Evolutionary conservation across 371 early-diverging fungal genomes (phyloP), one percentile per base, ranked within the genome.

Genomic region (Rhizopus delemar): DNA sequence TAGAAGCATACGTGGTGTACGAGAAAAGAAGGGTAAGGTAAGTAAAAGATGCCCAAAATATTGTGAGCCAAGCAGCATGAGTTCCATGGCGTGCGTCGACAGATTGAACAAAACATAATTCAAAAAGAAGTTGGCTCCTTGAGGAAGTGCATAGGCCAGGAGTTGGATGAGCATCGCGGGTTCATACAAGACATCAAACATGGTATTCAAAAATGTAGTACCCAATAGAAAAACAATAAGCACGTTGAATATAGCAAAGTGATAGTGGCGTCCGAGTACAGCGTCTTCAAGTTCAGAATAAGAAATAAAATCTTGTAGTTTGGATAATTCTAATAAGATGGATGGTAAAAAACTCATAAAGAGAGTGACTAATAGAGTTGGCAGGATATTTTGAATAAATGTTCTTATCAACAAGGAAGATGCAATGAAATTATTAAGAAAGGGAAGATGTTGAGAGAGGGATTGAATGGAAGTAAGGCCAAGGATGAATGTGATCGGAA

Each of bases 191-290:
- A 90, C 86, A 33, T 93, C 87, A 41, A 87, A 59, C 60, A 94
- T 63, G n/a, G 88, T 76, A 5, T 86, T 78, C 58, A 90, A 81
- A 53, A 93, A 83, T 0, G 93, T 90, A 3, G 84, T 83, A 8
- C 90, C 92, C n/a, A 94, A 71, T 9, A 90, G 80, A 68, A 93
- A 91, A 2, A 95, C 87, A 56, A 97, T 78, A 45, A 97, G 66
- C 2, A 96, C 89, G 73, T 94, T 97, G 78, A 93, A 90, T n/a
- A 95, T 79, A 41, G 89, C 87, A 68, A 94, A 96, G 29, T 87
- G 87, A 73, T 90, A 95, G 69, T 93, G 93, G 57, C 92, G 87
- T 41, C 81, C 74, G 39, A 87, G 73, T 3, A 92, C 85, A 46
- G 81, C 74, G 51, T 86, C 84, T 57, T 86, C 90, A 8, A 89